These are phyloP conservation scores for Beauveria pseudobassiana DNA, from an alignment of 2,329 filamentous ascomycete species.

Conservation along the genomic window DNA sequence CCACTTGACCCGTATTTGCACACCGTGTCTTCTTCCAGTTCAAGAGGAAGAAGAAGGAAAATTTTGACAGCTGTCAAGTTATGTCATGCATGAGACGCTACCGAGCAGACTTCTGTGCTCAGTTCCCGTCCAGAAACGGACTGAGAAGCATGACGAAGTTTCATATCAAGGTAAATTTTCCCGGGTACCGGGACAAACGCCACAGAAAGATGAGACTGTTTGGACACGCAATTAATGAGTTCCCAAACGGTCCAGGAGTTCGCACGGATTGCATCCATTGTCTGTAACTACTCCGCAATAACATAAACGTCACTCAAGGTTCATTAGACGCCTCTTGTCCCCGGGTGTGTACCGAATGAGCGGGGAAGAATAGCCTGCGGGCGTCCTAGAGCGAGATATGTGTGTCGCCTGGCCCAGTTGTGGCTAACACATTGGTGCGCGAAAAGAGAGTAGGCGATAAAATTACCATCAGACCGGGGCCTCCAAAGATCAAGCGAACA, in stretches of 20 bases:
- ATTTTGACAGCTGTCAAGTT: too few relatives aligned
- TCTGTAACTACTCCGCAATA: neutral
- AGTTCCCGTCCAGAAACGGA: too few relatives aligned
- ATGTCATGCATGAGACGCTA: too few relatives aligned
- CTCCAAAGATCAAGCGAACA: neutral
- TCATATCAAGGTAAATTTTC: neutral
- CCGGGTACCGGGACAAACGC: neutral
- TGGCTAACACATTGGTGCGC: constrained; percentile 4
- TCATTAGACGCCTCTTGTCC: neutral
- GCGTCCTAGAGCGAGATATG: neutral
- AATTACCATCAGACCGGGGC: neutral
- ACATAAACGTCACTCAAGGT: neutral
- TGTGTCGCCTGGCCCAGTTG: constrained; percentile 5
- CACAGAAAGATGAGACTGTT: neutral
- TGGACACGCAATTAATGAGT: neutral
- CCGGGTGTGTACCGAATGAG: neutral
- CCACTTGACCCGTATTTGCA: too few relatives aligned
- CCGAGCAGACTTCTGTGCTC: too few relatives aligned
- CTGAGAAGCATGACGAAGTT: neutral
- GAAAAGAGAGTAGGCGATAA: neutral
- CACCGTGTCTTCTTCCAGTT: too few relatives aligned
- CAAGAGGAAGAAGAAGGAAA: too few relatives aligned
- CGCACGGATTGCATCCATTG: neutral
- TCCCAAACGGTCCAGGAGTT: neutral
- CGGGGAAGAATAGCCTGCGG: neutral